phyloP scores from a whole-genome alignment of 1,284 basidiomycete genomes.

The Albatrellus sp. region DNA sequence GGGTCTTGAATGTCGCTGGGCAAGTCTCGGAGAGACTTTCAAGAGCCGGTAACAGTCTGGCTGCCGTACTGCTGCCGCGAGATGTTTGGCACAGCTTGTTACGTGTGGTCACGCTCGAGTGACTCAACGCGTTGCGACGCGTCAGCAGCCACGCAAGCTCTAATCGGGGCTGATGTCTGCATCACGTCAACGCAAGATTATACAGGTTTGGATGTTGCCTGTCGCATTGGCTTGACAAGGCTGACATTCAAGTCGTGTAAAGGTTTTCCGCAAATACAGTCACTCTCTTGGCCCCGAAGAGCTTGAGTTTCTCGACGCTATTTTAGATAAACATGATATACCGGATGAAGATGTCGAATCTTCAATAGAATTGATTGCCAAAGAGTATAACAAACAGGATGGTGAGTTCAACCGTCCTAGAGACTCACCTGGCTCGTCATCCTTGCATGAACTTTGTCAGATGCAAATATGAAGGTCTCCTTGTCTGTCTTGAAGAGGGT shows the following conservation, averaged over 20 bases:
- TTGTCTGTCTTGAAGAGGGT: constrained; percentile 64
- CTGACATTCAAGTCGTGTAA: constrained; percentile 3
- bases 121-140: no score
- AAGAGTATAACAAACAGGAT: constrained; percentile 88
- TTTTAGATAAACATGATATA: constrained; percentile 58
- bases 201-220: no score
- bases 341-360: constrained; percentile 60
- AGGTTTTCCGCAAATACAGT: constrained; percentile 78
- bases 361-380: constrained; percentile 76
- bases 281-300: constrained; percentile 72
- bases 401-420: constrained; percentile 33
- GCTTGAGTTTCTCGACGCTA: constrained; percentile 53
- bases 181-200: no score
- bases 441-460: constrained; percentile 20
- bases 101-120: no score
- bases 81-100: no score
- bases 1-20: no score
- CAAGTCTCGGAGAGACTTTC: no score
- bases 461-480: constrained; percentile 73
- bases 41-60: no score
- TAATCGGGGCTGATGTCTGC: no score
- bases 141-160: no score
- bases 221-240: background rate
- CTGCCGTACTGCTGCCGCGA: no score
- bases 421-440: constrained; percentile 9